A percentile compares a stretch with the other conserved stretches of the same genome.
These are phyloP conservation scores for Acarospora socialis DNA, from an alignment of 2,329 filamentous ascomycete species.

Conservation along the genomic window DNA sequence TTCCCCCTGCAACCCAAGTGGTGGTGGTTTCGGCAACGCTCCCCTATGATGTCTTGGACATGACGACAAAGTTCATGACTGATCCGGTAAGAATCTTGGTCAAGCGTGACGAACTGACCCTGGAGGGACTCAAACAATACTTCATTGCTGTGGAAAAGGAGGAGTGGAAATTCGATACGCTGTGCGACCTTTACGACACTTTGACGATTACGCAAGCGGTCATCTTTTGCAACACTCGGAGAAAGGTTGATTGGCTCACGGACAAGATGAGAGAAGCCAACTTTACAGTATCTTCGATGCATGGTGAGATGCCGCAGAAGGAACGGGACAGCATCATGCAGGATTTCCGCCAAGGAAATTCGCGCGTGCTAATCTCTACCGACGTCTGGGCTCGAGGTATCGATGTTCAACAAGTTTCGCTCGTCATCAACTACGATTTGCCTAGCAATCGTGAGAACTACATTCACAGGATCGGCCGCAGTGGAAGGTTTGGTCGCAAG, in stretches of 20 bases:
- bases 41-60: slow-evolving; percentile 93
- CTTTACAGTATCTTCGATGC: slow-evolving; percentile 97
- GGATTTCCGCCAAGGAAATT: slow-evolving; percentile 94
- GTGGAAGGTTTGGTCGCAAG: slow-evolving; percentile 90
- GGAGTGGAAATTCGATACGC: slow-evolving; percentile 98
- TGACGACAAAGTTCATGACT: slow-evolving; percentile 99
- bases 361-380: slow-evolving; percentile 88
- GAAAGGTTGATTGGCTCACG: slow-evolving; percentile 98
- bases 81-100: slow-evolving; percentile 92
- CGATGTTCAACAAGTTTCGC: slow-evolving; percentile 92
- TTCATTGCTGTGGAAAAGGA: slow-evolving; percentile 99
- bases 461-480: slow-evolving; percentile 94
- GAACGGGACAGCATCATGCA: slow-evolving; percentile 99
- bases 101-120: slow-evolving; percentile 95
- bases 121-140: slow-evolving; percentile 96
- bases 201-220: slow-evolving; percentile 97
- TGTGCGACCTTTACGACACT: slow-evolving; percentile 97
- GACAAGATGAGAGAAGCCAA: slow-evolving; percentile 99
- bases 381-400: slow-evolving; percentile 98
- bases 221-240: slow-evolving; percentile 97
- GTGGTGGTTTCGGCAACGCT: slow-evolving; percentile 94
- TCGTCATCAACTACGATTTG: slow-evolving; percentile 98
- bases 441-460: slow-evolving; percentile 99
- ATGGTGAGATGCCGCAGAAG: slow-evolving; percentile 97
- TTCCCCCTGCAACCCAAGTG: slow-evolving; percentile 94